Base-by-base conservation (phyloP, 2,329 filamentous ascomycete species). In the Nakataea oryzae region DNA sequence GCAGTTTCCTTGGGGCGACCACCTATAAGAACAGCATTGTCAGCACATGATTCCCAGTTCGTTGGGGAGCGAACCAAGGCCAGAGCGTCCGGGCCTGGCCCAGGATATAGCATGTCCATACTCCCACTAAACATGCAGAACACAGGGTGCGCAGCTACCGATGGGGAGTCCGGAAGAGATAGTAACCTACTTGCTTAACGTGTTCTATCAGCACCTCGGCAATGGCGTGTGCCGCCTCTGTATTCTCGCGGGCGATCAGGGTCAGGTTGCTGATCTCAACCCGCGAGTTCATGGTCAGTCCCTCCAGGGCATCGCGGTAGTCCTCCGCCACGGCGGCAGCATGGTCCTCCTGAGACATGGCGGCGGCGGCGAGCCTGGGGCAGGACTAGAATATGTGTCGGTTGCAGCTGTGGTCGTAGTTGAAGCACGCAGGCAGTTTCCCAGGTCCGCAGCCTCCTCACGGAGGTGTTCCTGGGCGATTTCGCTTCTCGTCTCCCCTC, bases 181-280 rank as follows among this genome's bases (percentile, higher is more conserved):
- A 41, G 2, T 12, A 41, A 50, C 91, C 84, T 90, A 97, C 95
- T 83, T 89, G 89, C 76, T 91, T 88, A 75, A 99, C 97, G 72
- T 99, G 95, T 66, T 93, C 89, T 74, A 96, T 90, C 69, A 99
- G 78, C 59, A 91, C 91, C 70, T 91, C 86, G 24, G 95, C 93
- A 70, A 99, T 97, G 67, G 90, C 91, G 74, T 96, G 86, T 47
- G 95, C 95, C 79, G 97, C 90, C 76, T 96, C 92, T 67, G 93
- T 97, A 71, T 96, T 96, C 76, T 99, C 95, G 75, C 96, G 91
- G 64, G 95, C 95, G 76, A 99, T 97, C 74, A 96, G 87, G 65
- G 95, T 99, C 77, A 99, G 78, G 77, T 96, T 97, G 81, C 90
- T 93, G 75, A 99, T 99, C 77, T 97, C 93, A 76, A 91, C 91